Conservation (phyloP, 495 filamentous ascomycete species). For the Aspergillus cavernicola region DNA sequence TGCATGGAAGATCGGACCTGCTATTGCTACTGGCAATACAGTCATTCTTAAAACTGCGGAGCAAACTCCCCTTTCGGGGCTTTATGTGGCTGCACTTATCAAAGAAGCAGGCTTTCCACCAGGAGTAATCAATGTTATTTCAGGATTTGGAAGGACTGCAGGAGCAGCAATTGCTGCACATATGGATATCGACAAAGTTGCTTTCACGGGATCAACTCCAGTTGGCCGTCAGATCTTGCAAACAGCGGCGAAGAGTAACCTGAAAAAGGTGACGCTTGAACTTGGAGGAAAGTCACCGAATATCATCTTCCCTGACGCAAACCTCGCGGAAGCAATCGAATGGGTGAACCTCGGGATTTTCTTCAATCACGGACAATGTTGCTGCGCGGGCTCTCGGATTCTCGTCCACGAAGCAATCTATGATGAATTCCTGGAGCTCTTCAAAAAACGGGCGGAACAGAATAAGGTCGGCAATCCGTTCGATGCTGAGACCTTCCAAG, state of each 20-base stretch:
- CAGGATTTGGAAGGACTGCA: slow-evolving; percentile 74
- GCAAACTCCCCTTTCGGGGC: slow-evolving; percentile 81
- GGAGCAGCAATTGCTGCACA: slow-evolving; percentile 77
- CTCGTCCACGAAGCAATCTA: slow-evolving; percentile 55
- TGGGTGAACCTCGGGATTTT: slow-evolving; percentile 43
- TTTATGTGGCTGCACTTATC: slow-evolving; percentile 78
- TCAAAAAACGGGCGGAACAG: slow-evolving; percentile 12
- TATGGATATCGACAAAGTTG: slow-evolving; percentile 71
- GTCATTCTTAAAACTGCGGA: slow-evolving; percentile 91
- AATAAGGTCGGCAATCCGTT: slow-evolving; percentile 69
- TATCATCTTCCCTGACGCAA: slow-evolving; percentile 43
- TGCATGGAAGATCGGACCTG: slow-evolving; percentile 52
- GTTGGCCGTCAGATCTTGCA: slow-evolving; percentile 28
- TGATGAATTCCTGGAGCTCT: slow-evolving; percentile 45
- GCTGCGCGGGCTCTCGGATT: slow-evolving; percentile 47
- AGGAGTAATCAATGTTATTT: slow-evolving; percentile 83
- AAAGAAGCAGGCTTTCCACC: slow-evolving; percentile 83
- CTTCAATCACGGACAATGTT: slow-evolving; percentile 51
- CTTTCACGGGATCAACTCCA: slow-evolving; percentile 26
- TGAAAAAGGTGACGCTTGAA: slow-evolving; percentile 48
- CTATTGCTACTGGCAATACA: slow-evolving; percentile 54
- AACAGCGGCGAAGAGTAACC: slow-evolving; percentile 37
- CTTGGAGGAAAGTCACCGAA: slow-evolving; percentile 44
- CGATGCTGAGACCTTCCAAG: slow-evolving; percentile 65
- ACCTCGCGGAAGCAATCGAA: slow-evolving; percentile 38